Conservation (phyloP, 805 yeast genomes). For the Starmerella vaccinii region DNA sequence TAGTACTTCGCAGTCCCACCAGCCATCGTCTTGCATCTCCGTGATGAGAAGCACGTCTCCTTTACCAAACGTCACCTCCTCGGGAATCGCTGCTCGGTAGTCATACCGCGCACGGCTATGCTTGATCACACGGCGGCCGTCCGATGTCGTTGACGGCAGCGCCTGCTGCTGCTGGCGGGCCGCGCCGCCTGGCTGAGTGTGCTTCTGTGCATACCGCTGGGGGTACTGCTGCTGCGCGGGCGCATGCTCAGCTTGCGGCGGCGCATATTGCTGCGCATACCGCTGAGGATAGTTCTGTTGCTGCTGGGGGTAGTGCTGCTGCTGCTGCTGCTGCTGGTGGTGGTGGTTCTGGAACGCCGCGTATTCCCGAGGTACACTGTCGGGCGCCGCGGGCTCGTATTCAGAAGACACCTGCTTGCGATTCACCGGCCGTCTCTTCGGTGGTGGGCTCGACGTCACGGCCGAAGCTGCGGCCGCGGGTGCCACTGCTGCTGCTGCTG, state of each 20-base stretch:
- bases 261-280: neutral
- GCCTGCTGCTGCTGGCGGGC: constrained; percentile 7
- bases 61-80: constrained; percentile 49
- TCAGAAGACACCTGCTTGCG: constrained; percentile 6
- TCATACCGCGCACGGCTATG: constrained; percentile 49
- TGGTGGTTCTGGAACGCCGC: neutral
- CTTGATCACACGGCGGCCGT: constrained; percentile 45
- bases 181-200: constrained; percentile 2
- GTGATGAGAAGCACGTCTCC: constrained; percentile 46
- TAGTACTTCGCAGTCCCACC: constrained; percentile 62
- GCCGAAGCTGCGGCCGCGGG: neutral
- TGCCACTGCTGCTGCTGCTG: neutral
- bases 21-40: constrained; percentile 55
- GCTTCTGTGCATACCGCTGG: neutral
- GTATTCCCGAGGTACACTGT: neutral
- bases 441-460: neutral
- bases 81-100: constrained; percentile 50
- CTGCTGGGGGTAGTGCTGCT: neutral
- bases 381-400: constrained; percentile 4
- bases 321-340: neutral
- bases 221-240: constrained; percentile 6
- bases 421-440: neutral
- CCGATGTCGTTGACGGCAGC: constrained; percentile 42
- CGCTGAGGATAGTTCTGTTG: neutral
- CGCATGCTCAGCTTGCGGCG: constrained; percentile 7